Evolutionary conservation across 768 basidiomycete species (phyloP).

Genomic region (Mycena epipterygia): DNA sequence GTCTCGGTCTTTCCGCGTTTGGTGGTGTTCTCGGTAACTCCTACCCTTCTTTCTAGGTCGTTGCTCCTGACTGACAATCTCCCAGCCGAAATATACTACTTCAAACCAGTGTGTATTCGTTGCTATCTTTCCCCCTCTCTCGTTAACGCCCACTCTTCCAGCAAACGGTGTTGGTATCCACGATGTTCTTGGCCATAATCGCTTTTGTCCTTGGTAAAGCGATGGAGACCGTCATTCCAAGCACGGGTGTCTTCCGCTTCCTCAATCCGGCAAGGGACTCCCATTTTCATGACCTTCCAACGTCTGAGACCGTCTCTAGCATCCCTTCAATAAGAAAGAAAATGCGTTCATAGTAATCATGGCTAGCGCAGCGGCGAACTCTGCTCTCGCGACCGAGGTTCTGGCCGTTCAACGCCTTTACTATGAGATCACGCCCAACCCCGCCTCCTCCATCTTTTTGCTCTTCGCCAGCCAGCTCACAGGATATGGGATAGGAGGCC

Average conservation of each 20-base stretch:
- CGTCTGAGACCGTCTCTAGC: conserved; percentile 46
- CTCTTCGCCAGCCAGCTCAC: conserved; percentile 43
- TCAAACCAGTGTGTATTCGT: conserved; percentile 60
- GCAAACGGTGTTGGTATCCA: conserved; percentile 67
- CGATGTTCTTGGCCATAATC: conserved; percentile 67
- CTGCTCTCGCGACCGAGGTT: conserved; percentile 67
- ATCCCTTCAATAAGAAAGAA: conserved; percentile 73
- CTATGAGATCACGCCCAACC: conserved; percentile 66
- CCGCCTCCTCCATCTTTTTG: conserved; percentile 59
- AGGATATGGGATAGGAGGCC: conserved; percentile 70
- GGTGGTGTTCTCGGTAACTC: conserved; percentile 63
- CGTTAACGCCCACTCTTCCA: conserved; percentile 36
- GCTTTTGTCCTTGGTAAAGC: conserved; percentile 63
- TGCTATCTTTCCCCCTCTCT: not conserved
- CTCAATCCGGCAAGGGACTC: conserved; percentile 63
- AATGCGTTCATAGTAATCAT: conserved; percentile 71
- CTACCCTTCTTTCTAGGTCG: conserved; percentile 1
- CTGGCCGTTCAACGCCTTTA: conserved; percentile 67
- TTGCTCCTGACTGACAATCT: conserved; percentile 19
- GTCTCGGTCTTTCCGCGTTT: conserved; percentile 61
- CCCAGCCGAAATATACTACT: conserved; percentile 71
- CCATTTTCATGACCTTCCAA: not conserved
- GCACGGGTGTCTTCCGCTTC: conserved; percentile 58
- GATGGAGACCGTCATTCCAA: conserved; percentile 62
- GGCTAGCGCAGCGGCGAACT: conserved; percentile 67